A percentile compares a stretch with the other conserved stretches of the same genome.
Evolutionary conservation across 306 rosid species (phyloP).

Genomic region (Cucurbita moschata): DNA sequence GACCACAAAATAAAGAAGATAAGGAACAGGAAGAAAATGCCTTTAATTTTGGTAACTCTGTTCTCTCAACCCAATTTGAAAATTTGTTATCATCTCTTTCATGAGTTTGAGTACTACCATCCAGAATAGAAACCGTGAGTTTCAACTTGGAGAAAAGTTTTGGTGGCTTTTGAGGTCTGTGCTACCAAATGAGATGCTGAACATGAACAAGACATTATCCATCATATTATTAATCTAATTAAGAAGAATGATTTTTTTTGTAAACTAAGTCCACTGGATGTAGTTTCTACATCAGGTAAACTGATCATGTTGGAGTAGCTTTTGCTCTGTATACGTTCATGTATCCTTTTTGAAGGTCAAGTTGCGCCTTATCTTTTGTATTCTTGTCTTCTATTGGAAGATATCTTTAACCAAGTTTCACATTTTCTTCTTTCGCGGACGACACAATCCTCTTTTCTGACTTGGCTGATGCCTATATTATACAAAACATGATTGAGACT

Average conservation of each 20-base stretch:
- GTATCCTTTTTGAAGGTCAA: not conserved
- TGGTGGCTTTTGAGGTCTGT: not conserved
- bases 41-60: too few species aligned
- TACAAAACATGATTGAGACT: too few species aligned
- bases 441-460: too few species aligned
- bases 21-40: too few species aligned
- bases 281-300: too few species aligned
- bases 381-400: not conserved
- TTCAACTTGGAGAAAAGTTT: not conserved
- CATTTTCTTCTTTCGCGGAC: not conserved
- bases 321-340: not conserved
- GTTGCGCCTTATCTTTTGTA: not conserved
- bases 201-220: not conserved
- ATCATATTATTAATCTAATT: too few species aligned
- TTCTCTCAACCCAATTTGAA: too few species aligned
- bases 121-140: not conserved
- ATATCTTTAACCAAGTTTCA: not conserved
- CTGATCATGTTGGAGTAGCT: not conserved
- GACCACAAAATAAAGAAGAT: too few species aligned
- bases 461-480: too few species aligned
- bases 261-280: too few species aligned
- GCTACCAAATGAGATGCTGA: not conserved
- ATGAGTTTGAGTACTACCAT: not conserved
- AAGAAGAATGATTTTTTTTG: too few species aligned
- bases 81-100: not conserved